A percentile compares a stretch with the other conserved stretches of the same genome.
phyloP scores from a whole-genome alignment of 2,329 filamentous ascomycete genomes.

The Botrytis deweyae region DNA sequence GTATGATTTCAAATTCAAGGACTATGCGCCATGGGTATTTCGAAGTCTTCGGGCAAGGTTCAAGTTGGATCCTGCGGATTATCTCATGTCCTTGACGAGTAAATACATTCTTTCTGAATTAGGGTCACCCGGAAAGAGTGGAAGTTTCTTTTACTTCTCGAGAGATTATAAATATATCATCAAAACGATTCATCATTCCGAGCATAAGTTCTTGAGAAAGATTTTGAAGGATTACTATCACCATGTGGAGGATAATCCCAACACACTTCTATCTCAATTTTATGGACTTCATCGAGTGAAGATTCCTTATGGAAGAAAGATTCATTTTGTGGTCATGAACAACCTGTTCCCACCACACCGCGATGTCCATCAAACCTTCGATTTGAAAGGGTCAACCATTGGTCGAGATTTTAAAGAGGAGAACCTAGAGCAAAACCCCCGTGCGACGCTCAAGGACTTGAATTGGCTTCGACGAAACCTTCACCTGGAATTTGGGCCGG shows the following conservation, averaged over 20 bases:
- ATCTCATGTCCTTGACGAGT: constrained; percentile 95
- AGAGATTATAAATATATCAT: constrained; percentile 99
- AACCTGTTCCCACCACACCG: constrained; percentile 96
- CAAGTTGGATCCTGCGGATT: constrained; percentile 91
- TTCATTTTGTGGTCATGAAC: constrained; percentile 99
- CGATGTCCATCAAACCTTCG: constrained; percentile 96
- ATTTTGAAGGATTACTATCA: constrained; percentile 90
- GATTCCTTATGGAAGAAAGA: constrained; percentile 96
- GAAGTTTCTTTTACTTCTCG: constrained; percentile 99
- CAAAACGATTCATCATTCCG: constrained; percentile 96
- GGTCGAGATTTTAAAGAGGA: constrained; percentile 90
- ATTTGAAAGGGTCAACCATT: constrained; percentile 93
- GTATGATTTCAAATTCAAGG: constrained; percentile 99
- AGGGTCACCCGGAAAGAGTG: constrained; percentile 95
- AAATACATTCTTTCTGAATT: constrained; percentile 98
- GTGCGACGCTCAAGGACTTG: constrained; percentile 91
- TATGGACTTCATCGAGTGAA: constrained; percentile 97
- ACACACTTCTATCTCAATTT: constrained; percentile 95
- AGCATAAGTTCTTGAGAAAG: constrained; percentile 83
- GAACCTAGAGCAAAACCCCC: constrained; percentile 80
- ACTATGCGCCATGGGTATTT: constrained; percentile 99
- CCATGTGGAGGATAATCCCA: constrained; percentile 89
- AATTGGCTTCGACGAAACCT: constrained; percentile 91
- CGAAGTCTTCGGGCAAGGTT: constrained; percentile 86
- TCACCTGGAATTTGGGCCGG: constrained; percentile 82